Evolutionary conservation across 768 basidiomycete genomes (phyloP), one percentile per base, ranked within the genome.

Genomic region (Lactarius psammicola): DNA sequence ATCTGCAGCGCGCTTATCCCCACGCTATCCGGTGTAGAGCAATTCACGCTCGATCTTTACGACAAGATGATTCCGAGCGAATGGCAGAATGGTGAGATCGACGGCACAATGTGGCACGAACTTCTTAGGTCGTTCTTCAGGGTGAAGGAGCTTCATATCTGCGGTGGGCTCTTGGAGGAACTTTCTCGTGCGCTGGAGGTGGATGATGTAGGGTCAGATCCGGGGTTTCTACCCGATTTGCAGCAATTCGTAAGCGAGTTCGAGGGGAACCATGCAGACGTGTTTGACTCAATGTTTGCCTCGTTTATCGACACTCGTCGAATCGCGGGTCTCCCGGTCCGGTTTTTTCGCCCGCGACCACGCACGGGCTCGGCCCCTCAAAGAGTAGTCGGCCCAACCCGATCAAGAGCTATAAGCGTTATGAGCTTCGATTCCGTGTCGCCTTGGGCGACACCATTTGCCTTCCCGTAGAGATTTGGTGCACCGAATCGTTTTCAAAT

Each of bases 1-100:
- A 15, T 63, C 33, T 63, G 44, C 4, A 9, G 26, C 28, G 33
- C 46, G 17, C 63, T 63, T 31, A n/a, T n/a, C n/a, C 36, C 56
- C 15, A 2, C 44, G 6, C 46, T 63, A 1, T 63, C 56, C 0
- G 23, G 23, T 3, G 46, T 38, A 8, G 31, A 63, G 20, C 31
- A 30, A 18, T 36, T 63, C 6, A 40, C 20, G 0, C 63, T 63
- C 34, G 28, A 10, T 11, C 33, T 20, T 1, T 10, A 53, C n/a
- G 46, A 28, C 0, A 18, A 10, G 5, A 23, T 2, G 18, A 33
- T 56, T 9, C 33, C 33, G 10, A 26, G n/a, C 3, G 3, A 11
- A 18, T 23, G 31, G 60, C 15, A 15, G 26, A 23, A 53, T 15
- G 9, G 44, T n/a, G 49, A 31, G 15, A 30, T 60, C 23, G 49